Evolutionary conservation across 352 stramenopile species (phyloP).

Genomic region (Globisporangium acanthophoron): DNA sequence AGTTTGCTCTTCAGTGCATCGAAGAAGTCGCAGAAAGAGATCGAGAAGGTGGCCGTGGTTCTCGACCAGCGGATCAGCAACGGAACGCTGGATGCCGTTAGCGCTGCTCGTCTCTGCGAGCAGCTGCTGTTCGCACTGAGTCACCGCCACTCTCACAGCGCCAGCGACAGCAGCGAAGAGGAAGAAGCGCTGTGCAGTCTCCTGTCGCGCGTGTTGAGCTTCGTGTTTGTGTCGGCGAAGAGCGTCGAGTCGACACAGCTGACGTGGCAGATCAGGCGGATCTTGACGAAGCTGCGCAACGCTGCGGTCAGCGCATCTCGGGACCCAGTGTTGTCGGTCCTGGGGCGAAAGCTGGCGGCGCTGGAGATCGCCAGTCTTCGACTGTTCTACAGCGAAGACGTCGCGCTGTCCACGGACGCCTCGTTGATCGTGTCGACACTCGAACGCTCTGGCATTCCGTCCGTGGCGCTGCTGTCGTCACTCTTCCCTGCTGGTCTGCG

Average conservation of each 20-base stretch:
- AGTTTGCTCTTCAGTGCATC: slow-evolving; percentile 7
- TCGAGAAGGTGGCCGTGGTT: slow-evolving; percentile 3
- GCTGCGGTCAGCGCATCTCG: slow-evolving; percentile 5
- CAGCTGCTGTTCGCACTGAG: slow-evolving; percentile 42
- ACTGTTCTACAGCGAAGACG: slow-evolving; percentile 4
- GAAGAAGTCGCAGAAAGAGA: neutral
- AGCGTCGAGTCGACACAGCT: neutral
- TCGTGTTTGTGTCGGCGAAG: slow-evolving; percentile 18
- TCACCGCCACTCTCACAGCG: slow-evolving; percentile 3
- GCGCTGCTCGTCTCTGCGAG: slow-evolving; percentile 37
- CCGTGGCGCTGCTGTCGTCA: slow-evolving; percentile 11
- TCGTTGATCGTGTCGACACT: slow-evolving; percentile 4
- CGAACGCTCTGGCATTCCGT: slow-evolving; percentile 8
- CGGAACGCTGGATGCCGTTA: slow-evolving; percentile 8
- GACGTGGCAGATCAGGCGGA: slow-evolving; percentile 15
- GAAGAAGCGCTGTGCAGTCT: slow-evolving; percentile 25
- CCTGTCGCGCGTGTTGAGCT: slow-evolving; percentile 27
- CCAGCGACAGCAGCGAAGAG: neutral
- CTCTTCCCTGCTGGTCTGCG: slow-evolving; percentile 9
- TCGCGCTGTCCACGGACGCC: neutral
- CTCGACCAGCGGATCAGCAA: slow-evolving; percentile 12
- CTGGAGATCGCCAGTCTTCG: slow-evolving; percentile 19
- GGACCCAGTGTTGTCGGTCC: neutral
- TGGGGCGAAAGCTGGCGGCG: slow-evolving; percentile 24
- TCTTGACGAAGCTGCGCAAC: slow-evolving; percentile 33